Conservation (phyloP, 495 filamentous ascomycete genomes). For the Annulohypoxylon moriforme region DNA sequence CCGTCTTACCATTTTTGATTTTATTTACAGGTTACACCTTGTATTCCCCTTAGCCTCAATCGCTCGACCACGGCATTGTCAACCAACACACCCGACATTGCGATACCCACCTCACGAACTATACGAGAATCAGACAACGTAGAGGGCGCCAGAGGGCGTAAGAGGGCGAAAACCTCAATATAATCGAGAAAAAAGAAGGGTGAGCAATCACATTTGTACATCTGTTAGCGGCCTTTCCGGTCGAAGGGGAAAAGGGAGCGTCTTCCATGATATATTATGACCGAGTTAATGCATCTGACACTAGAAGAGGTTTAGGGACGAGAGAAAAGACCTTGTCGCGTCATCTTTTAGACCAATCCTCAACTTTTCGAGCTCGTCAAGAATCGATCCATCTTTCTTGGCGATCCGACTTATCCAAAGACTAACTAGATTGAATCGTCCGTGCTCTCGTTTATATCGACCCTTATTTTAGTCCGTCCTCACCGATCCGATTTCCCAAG, state of each 20-base stretch:
- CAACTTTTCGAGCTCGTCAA: constrained; percentile 22
- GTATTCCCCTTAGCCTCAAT: constrained; percentile 31
- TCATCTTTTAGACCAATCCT: constrained; percentile 40
- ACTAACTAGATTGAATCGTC: constrained; percentile 28
- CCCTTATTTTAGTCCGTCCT: constrained; percentile 31
- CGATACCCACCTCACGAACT: neutral
- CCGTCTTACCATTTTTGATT: constrained; percentile 39
- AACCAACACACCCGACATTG: constrained; percentile 14
- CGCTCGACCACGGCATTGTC: constrained; percentile 24
- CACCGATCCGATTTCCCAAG: constrained; percentile 30
- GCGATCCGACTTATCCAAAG: constrained; percentile 32
- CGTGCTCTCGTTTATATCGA: constrained; percentile 30
- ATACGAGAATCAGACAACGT: constrained; percentile 16
- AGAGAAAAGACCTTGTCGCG: constrained; percentile 20
- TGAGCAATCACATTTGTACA: constrained; percentile 32
- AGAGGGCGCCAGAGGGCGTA: no score
- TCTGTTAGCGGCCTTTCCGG: constrained; percentile 21
- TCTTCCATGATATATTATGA: constrained; percentile 21
- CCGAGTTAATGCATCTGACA: constrained; percentile 31
- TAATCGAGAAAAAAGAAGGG: constrained; percentile 16
- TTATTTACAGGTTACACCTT: constrained; percentile 35
- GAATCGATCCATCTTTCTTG: constrained; percentile 31
- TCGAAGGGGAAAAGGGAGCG: constrained; percentile 10
- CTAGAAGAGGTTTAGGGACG: constrained; percentile 19
- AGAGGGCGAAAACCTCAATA: constrained; percentile 11